These are phyloP conservation scores for Jacaranda mimosifolia DNA, from an alignment of 257 asterid genomes.

Conservation along the genomic window DNA sequence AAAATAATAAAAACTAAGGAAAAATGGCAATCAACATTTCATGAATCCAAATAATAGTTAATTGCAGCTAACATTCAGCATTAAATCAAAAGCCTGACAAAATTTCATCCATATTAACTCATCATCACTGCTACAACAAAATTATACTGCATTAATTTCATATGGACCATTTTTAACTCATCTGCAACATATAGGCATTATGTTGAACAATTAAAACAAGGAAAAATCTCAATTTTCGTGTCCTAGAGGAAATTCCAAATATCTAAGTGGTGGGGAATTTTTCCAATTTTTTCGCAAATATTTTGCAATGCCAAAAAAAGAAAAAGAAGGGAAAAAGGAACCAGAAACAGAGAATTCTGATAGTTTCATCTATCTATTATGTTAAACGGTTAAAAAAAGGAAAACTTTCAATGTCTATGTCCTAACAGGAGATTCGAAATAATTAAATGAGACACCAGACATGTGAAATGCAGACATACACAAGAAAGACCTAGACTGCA, in stretches of 20 bases:
- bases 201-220: too few species aligned
- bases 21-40: neutral
- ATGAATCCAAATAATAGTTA: too few species aligned
- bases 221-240: too few species aligned
- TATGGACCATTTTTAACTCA: too few species aligned
- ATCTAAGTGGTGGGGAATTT: too few species aligned
- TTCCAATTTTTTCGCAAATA: too few species aligned
- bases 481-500: slow-evolving; percentile 56
- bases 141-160: too few species aligned
- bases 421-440: neutral
- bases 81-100: too few species aligned
- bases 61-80: neutral
- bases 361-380: neutral
- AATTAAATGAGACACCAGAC: neutral
- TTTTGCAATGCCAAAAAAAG: too few species aligned
- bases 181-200: too few species aligned
- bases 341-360: neutral
- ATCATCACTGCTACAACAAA: neutral
- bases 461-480: slow-evolving; percentile 20
- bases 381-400: neutral
- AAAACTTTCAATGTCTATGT: neutral
- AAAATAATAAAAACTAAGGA: too few species aligned
- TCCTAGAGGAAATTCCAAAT: too few species aligned
- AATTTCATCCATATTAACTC: neutral
- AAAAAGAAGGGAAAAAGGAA: neutral